These are phyloP conservation scores for Pseudocercospora crystallina DNA, from an alignment of 2,329 filamentous ascomycete genomes.

Conservation along the genomic window DNA sequence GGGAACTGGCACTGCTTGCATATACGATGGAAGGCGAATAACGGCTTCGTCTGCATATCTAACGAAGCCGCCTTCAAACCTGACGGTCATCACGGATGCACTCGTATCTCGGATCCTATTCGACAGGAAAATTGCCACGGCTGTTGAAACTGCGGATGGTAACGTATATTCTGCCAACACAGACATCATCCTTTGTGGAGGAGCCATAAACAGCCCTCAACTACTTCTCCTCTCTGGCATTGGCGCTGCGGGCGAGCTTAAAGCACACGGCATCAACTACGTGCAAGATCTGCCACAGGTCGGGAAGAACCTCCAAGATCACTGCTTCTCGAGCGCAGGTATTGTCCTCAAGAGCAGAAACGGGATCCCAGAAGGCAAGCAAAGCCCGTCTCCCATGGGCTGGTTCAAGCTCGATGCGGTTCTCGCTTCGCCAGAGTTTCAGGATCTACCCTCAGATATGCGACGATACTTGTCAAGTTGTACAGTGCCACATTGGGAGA, in stretches of 20 bases:
- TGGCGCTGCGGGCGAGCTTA: slow-evolving; percentile 41
- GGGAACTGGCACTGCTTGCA: neutral
- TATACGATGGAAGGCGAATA: neutral
- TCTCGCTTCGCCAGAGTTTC: neutral
- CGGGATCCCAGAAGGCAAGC: slow-evolving; percentile 40
- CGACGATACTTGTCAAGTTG: slow-evolving; percentile 48
- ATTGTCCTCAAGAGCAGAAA: slow-evolving; percentile 18
- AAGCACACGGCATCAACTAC: neutral
- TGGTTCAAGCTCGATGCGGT: neutral
- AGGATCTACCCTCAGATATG: slow-evolving; percentile 23
- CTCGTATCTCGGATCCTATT: neutral
- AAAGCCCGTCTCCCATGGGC: neutral
- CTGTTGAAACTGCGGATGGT: neutral
- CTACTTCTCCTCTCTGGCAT: slow-evolving; percentile 60
- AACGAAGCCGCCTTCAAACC: neutral
- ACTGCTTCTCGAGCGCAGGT: slow-evolving; percentile 43
- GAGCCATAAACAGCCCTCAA: slow-evolving; percentile 41
- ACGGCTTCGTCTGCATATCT: neutral
- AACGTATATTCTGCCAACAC: slow-evolving; percentile 27
- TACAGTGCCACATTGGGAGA: slow-evolving; percentile 59
- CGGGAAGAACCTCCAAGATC: neutral
- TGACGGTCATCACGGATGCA: neutral
- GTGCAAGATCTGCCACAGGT: neutral
- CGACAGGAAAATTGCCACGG: neutral
- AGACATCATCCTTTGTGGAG: slow-evolving; percentile 42